Percentiles rank a stretch among this genome's conserved stretches.
phyloP scores from a whole-genome alignment of 306 rosid species.

The Pyrus bretschneideri region DNA sequence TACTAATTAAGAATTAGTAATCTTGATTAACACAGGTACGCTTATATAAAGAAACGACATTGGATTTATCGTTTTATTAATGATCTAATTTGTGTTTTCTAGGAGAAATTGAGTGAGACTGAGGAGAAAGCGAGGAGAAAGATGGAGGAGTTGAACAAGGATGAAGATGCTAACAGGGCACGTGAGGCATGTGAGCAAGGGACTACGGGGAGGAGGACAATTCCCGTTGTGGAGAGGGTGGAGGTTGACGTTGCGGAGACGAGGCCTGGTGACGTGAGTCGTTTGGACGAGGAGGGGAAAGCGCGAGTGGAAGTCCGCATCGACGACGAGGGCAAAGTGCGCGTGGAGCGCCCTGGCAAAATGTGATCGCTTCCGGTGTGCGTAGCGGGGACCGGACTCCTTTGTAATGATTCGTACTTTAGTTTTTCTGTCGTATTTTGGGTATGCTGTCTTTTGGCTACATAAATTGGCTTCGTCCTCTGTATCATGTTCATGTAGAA shows the following conservation, averaged over 20 bases:
- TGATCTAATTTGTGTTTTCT: not conserved
- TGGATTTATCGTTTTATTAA: not conserved
- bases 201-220: too few species aligned
- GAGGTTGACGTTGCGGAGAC: slow-evolving; percentile 35
- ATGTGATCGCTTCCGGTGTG: slow-evolving; percentile 8
- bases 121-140: slow-evolving; percentile 41
- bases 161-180: slow-evolving; percentile 1
- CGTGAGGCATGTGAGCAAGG: not conserved
- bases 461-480: not conserved
- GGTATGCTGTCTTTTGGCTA: not conserved
- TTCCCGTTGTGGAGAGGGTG: slow-evolving; percentile 9
- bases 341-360: slow-evolving; percentile 31
- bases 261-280: slow-evolving; percentile 50
- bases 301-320: slow-evolving; percentile 11
- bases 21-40: not conserved
- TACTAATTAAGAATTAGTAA: too few species aligned
- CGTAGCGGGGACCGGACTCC: not conserved
- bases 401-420: not conserved
- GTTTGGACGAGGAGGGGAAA: slow-evolving; percentile 30
- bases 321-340: not conserved
- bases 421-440: too few species aligned
- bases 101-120: slow-evolving; percentile 42
- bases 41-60: not conserved
- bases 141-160: slow-evolving; percentile 33
- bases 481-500: not conserved